Percentiles rank a stretch among this genome's conserved stretches.
phyloP scores from a whole-genome alignment of 1,284 basidiomycete genomes.

The Cryptococcus sp. region DNA sequence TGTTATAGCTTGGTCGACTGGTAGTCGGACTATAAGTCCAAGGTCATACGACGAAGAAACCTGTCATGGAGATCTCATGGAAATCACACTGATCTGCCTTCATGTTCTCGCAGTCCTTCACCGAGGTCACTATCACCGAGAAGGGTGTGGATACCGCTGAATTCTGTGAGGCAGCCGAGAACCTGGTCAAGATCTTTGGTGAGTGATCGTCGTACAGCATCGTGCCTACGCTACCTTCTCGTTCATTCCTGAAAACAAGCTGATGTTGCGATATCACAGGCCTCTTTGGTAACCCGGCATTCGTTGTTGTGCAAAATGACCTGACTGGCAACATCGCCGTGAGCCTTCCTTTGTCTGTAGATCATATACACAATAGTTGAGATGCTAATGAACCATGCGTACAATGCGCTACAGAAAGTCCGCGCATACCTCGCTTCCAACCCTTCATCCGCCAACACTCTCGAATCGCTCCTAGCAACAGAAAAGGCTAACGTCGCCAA shows the following conservation, averaged over 20 bases:
- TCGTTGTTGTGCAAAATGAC: conserved; percentile 81
- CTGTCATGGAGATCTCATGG: neutral
- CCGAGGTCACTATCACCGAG: conserved; percentile 83
- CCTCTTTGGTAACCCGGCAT: conserved; percentile 84
- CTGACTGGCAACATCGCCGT: conserved; percentile 90
- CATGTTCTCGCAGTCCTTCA: conserved; percentile 68
- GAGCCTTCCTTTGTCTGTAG: neutral
- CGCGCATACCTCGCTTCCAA: conserved; percentile 68
- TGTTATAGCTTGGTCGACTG: neutral
- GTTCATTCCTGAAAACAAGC: neutral
- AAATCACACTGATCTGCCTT: neutral
- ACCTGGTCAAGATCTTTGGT: conserved; percentile 91
- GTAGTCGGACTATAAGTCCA: too few relatives aligned
- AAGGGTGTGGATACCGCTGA: conserved; percentile 81
- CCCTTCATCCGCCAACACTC: conserved; percentile 68
- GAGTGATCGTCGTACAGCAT: conserved; percentile 36
- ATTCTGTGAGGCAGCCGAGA: conserved; percentile 88
- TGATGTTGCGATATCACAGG: conserved; percentile 58
- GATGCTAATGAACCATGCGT: too few relatives aligned
- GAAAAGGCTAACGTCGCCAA: conserved; percentile 63
- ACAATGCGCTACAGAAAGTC: conserved; percentile 69
- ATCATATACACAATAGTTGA: too few relatives aligned
- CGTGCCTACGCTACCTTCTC: neutral
- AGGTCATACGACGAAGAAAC: neutral
- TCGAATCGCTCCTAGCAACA: conserved; percentile 80